These are phyloP conservation scores for Nakataea oryzae DNA, from an alignment of 2,329 filamentous ascomycete species.

Conservation along the genomic window DNA sequence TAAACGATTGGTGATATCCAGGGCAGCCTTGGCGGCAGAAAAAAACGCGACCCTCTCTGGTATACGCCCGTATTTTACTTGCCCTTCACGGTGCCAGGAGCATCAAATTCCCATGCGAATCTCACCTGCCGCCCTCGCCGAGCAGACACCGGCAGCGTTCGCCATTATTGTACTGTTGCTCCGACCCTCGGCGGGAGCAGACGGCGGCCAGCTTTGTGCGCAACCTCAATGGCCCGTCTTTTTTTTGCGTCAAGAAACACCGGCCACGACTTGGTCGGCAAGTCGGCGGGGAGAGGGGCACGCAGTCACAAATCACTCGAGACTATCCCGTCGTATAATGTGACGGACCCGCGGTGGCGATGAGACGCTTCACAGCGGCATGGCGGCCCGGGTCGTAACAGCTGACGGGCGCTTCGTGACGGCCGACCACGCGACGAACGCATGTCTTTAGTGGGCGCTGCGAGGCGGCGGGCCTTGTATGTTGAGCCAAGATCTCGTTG, in stretches of 20 bases:
- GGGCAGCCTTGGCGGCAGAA: no score
- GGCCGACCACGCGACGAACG: conserved; percentile 24
- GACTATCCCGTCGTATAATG: conserved; percentile 21
- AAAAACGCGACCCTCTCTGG: no score
- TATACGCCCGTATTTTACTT: no score
- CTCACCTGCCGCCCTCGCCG: no score
- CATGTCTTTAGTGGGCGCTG: conserved; percentile 47
- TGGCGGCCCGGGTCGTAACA: conserved; percentile 29
- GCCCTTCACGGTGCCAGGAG: no score
- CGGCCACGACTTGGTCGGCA: conserved; percentile 34
- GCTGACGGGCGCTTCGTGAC: conserved; percentile 32
- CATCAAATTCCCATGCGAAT: no score
- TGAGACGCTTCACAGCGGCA: conserved; percentile 18
- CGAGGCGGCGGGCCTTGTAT: conserved; percentile 34
- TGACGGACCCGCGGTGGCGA: neutral
- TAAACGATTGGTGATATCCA: no score
- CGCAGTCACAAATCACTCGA: conserved; percentile 31
- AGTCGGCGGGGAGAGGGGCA: conserved; percentile 32
- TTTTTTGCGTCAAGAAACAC: conserved; percentile 19
- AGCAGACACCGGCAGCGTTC: no score
- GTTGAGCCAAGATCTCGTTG: neutral
- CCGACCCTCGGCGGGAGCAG: no score
- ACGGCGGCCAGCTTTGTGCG: no score
- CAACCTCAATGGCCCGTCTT: no score
- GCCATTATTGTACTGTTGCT: no score